phyloP scores from a whole-genome alignment of 495 filamentous ascomycete genomes.

The Penicillium diatomitis region DNA sequence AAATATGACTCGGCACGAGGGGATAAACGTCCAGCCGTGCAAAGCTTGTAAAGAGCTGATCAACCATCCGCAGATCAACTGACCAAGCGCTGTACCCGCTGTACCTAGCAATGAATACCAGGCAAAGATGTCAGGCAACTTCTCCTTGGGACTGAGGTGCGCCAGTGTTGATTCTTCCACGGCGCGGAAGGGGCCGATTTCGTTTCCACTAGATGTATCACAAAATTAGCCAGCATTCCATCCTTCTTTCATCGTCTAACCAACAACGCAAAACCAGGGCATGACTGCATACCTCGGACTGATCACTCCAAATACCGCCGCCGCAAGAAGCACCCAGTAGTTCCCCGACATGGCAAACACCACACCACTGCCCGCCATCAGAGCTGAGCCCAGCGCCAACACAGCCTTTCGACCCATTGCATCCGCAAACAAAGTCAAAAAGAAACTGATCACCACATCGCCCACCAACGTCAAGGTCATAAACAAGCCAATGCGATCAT shows the following conservation, averaged over 20 bases:
- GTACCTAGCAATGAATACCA: conserved; percentile 71
- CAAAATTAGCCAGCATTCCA: neutral
- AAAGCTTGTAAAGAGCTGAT: conserved; percentile 41
- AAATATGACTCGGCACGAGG: conserved; percentile 62
- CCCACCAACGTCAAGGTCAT: conserved; percentile 81
- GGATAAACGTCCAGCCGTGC: conserved; percentile 44
- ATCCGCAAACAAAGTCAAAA: conserved; percentile 70
- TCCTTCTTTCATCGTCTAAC: neutral
- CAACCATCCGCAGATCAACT: conserved; percentile 56
- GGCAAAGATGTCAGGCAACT: conserved; percentile 65
- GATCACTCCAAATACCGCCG: conserved; percentile 73
- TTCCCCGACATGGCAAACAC: conserved; percentile 59
- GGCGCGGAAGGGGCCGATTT: conserved; percentile 75
- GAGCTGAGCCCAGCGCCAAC: conserved; percentile 54
- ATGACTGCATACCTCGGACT: conserved; percentile 50
- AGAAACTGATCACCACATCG: conserved; percentile 67
- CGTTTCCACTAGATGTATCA: conserved; percentile 47
- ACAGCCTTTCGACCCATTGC: conserved; percentile 58
- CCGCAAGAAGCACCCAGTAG: conserved; percentile 65
- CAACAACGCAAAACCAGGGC: neutral
- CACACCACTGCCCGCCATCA: conserved; percentile 61
- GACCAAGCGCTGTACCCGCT: conserved; percentile 55
- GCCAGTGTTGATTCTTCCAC: conserved; percentile 78
- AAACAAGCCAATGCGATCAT: conserved; percentile 72
- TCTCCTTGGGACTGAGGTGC: conserved; percentile 53